Base-by-base conservation (phyloP, 805 yeast species). In the Spathaspora passalidarum region DNA sequence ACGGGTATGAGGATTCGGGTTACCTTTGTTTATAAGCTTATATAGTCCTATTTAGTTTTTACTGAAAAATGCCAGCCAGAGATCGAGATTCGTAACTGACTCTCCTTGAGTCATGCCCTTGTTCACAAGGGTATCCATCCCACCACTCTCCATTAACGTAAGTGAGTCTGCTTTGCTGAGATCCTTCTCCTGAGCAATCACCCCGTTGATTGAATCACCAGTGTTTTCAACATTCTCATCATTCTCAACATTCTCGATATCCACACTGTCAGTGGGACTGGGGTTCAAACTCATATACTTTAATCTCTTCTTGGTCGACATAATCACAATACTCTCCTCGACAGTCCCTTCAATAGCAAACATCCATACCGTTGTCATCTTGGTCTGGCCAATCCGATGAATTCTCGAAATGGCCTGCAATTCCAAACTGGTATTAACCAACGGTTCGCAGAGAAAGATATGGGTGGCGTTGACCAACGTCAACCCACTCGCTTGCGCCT, bases 391-490 rank as follows among this genome's bases (percentile, higher is more conserved):
- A 59, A 92, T 91, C 51, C 99, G 71, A 60, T 92, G 96, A 37
- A 94, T 82, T 51, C 99, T 77, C 42, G 95, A 88, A 44, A 91
- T 86, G 0, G 98, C 97, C 61, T 92, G 99, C 13, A 88, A 61
- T 55, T 94, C 98, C 40, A 90, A 72, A 2, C 96, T 85, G 1
- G 91, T 81, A 56, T 90, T 90, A 13, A 94, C 84, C 47, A 94
- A 72, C 1, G 99, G 98, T 65, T 94, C 99, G 62, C 97, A 87
- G 4, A 94, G 62, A 50, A 91, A 85, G 0, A 94, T 92, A 61
- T 94, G 97, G 2, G 87, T 86, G 0, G 99, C 98, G 68, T 92
- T 92, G 7, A 90, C 82, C 45, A 94, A 71, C 7, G 96, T 94
- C 51, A 94, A 69, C 0, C 99, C 99, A 11, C 97, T 83, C 7